Evolutionary conservation across 2,329 filamentous ascomycete genomes (phyloP).

Genomic region (Aspergillus fischeri): DNA sequence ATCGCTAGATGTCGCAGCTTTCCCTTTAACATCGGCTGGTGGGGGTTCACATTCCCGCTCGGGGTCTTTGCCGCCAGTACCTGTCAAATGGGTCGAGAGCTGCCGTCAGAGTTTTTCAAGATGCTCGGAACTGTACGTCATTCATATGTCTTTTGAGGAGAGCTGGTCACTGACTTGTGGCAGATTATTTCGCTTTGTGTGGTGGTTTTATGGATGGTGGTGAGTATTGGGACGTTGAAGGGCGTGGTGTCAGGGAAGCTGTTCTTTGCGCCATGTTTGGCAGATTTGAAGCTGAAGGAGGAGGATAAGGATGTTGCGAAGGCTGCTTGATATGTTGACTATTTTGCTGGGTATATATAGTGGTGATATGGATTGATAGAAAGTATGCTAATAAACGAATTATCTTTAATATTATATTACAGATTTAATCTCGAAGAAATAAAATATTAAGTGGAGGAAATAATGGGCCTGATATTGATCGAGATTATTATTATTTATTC

Average conservation of each 20-base stretch:
- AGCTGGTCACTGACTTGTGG: not conserved
- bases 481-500: slow-evolving; percentile 11
- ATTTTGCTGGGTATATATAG: not conserved
- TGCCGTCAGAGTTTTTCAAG: slow-evolving; percentile 54
- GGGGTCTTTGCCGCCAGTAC: slow-evolving; percentile 53
- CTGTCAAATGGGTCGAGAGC: slow-evolving; percentile 44
- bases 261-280: slow-evolving; percentile 54
- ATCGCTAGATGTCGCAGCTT: slow-evolving; percentile 38
- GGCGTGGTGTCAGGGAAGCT: slow-evolving; percentile 48
- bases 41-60: slow-evolving; percentile 58
- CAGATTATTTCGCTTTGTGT: slow-evolving; percentile 50
- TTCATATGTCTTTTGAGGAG: not conserved
- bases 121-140: slow-evolving; percentile 49
- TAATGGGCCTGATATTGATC: slow-evolving; percentile 3
- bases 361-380: not conserved
- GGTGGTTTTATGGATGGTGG: slow-evolving; percentile 53
- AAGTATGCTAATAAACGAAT: not conserved
- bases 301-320: slow-evolving; percentile 16
- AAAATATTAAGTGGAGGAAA: not conserved
- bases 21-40: slow-evolving; percentile 62
- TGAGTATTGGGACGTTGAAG: slow-evolving; percentile 47
- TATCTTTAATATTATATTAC: not conserved
- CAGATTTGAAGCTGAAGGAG: slow-evolving; percentile 25
- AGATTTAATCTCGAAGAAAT: too few species aligned
- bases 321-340: slow-evolving; percentile 12